Evolutionary conservation across 2,329 filamentous ascomycete genomes (phyloP), one percentile per base, ranked within the genome.

Genomic region (Cyphellophora europaea): DNA sequence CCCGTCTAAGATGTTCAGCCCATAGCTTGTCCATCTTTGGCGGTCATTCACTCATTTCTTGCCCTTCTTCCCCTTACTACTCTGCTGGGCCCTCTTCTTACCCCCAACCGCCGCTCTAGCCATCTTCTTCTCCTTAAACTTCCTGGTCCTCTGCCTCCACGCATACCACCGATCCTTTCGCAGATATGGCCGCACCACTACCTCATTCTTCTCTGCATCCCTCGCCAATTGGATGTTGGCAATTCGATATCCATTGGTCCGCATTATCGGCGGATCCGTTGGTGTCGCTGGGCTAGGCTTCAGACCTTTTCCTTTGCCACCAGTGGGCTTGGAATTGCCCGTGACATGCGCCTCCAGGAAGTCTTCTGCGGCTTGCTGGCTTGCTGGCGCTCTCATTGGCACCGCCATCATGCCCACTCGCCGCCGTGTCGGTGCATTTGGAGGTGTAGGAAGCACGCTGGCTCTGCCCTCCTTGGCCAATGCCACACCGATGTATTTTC

Each of bases 401-500:
- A 70, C 65, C 18, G 69, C 73, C 4, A 79, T 66, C 72, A 93
- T 81, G 49, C 82, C 82, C 41, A 98, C 69, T 34, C 77, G 73
- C 47, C 91, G 74, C 51, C 79, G 74, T 37, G 84, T 76, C 43
- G 82, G 75, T 3, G 81, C 80, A 55, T 89, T 81, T 16, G 61
- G 63, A 1, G 84, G 79, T 53, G 82, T 77, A 0, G 91, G 91
- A 2, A 98, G 74, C 19, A 69, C 76, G 51, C 93, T 84, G 5
- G 34, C 36, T 1, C 38, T 36, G 10, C 49, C 49, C 11, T 78
- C 68, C 54, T 86, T 85, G 56, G 88, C 73, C 59, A 94, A 88
- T 19, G 83, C 82, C 13, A 98, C 82, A 42, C 91, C 91, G 53
- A 98, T 98, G 68, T 88, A 98, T 59, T 93, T 85, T 41, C 88